Base-by-base conservation (phyloP, 768 basidiomycete genomes). In the Boletus rufocinnamomeus region DNA sequence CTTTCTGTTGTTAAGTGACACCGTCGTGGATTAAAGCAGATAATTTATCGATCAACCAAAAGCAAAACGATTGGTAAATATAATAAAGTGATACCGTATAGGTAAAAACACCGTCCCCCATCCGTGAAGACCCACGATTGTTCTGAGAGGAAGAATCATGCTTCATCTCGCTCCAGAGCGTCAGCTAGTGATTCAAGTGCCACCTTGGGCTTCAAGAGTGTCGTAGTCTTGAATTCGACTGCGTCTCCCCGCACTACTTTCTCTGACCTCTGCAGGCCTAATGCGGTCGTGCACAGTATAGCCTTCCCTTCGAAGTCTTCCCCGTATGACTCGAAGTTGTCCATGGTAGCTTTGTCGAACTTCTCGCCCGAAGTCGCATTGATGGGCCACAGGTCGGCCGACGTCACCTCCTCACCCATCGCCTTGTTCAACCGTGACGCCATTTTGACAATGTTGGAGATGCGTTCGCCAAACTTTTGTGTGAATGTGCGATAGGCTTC, bases 401-500 rank as follows among this genome's bases (percentile, higher is more conserved):
- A 81, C 2, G 82, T 82, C 47, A 87, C 75, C 51, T 81, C 82
- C 67, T 85, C 82, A 1, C 84, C 84, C 49, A 86, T 78, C 13
- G 80, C 80, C 66, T 80, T 83, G 62, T 74, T 73, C 35, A 74
- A 43, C 38, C 71, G 64, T 1, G 63, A 48, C 0, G 74, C 69
- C 69, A 71, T 65, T 52, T 66, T 72, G 37, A 75, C 74, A 2
- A 74, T 60, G 49, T 74, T 75, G 50, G 71, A 70, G 6, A 74
- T 47, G 9, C 72, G 74, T 50, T 74, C 74, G 6, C 72, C 74
- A 21, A 76, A 75, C 59, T 68, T 69, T 63, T 72, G 71, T 4
- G 72, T 65, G 58, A 73, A 73, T 0, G 35, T 44, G 56, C 71
- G 71, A 48, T 73, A 73, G 34, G 58, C 40, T 10, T 74, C 72